A percentile compares a stretch with the other conserved stretches of the same genome.
These are phyloP conservation scores for Saccharomycopsis sp. DNA, from an alignment of 805 yeast species.

Conservation along the genomic window DNA sequence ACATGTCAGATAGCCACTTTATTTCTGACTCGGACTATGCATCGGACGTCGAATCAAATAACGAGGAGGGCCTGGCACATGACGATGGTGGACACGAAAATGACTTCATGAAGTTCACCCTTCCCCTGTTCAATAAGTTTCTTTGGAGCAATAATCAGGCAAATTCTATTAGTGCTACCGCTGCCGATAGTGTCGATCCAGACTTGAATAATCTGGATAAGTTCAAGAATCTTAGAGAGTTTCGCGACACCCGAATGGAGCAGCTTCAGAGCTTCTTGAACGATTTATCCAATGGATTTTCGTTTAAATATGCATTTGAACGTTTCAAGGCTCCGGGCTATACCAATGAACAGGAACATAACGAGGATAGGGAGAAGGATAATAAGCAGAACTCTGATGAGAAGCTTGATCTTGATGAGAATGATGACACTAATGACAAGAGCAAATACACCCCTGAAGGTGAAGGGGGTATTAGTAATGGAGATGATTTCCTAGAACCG, in stretches of 20 bases:
- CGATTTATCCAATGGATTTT: slow-evolving; percentile 38
- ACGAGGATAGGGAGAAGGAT: slow-evolving; percentile 5
- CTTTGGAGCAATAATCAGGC: slow-evolving; percentile 4
- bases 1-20: neutral
- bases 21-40: neutral
- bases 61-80: neutral
- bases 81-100: neutral
- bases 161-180: neutral
- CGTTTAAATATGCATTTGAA: slow-evolving; percentile 45
- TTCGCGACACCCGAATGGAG: slow-evolving; percentile 24
- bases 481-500: slow-evolving; percentile 37
- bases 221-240: neutral
- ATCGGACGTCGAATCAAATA: neutral
- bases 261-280: slow-evolving; percentile 31
- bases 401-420: slow-evolving; percentile 24
- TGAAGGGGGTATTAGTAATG: neutral
- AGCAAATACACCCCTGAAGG: slow-evolving; percentile 1
- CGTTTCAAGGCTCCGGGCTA: slow-evolving; percentile 33
- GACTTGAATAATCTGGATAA: neutral
- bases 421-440: slow-evolving; percentile 21
- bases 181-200: neutral
- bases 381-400: slow-evolving; percentile 34
- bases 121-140: slow-evolving; percentile 10
- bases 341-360: slow-evolving; percentile 26
- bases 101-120: slow-evolving; percentile 2